Base-by-base conservation (phyloP, 192 early-diverging fungal genomes). In the Thamnidium elegans region DNA sequence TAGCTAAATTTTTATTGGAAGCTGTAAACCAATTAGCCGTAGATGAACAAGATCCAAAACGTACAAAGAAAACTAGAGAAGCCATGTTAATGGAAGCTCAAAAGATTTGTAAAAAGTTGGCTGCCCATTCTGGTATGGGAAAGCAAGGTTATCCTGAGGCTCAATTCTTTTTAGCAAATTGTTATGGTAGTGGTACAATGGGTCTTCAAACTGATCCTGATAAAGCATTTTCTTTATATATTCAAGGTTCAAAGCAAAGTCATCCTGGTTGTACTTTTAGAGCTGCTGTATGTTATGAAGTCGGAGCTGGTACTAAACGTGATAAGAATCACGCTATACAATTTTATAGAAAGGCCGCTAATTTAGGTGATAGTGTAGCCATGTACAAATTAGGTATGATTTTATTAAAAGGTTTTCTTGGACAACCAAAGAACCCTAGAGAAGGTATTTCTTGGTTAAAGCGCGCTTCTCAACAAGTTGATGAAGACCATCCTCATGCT, bases 301-400 rank as follows among this genome's bases (percentile, higher is more conserved):
- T 91, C 21, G 96, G 95, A 39, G 89, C 91, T 20, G 97, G 97
- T 39, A 95, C 93, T 20, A 93, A 94, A 55, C 78, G 87, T 11
- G 96, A 98, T 71, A 77, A 86, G 17, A 70, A 77, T 34, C 86
- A 91, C 20, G 90, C 95, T 4, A 81, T 94, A 48, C 93, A 96
- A 76, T 98, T 92, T 70, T 98, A 94, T 76, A 83, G 92, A 59
- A 96, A 98, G 74, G 88, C 94, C 0, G 94, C 95, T 2, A 86
- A 88, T 10, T 78, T 96, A 61, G 90, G 92, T 45, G 93, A 97
- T 66, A 87, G 92, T 14, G 86, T 89, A 0, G 93, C 93, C 19
- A 98, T 99, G 97, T 96, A 94, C 84, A 98, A 97, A 76, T 81
- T 97, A 20, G 95, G 96, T 32, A 87, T 95, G 79, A 88, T 97